Conservation (phyloP, 2,329 filamentous ascomycete genomes). For the Trichoderma atrobrunneum region DNA sequence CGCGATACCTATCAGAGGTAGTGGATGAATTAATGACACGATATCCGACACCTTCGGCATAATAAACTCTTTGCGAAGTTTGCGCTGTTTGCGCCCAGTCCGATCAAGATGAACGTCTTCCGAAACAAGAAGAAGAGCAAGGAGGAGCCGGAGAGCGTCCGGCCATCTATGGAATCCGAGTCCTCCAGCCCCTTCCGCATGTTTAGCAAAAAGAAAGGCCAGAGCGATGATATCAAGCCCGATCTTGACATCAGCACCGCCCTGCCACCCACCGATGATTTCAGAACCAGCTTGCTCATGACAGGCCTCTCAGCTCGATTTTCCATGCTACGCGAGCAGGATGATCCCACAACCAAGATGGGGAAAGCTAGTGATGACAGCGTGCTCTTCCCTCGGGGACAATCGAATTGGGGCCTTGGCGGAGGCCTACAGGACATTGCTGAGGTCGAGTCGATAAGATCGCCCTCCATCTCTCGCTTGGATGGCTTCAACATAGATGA, state of each 20-base stretch:
- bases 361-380: constrained; percentile 96
- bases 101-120: constrained; percentile 65
- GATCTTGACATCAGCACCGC: constrained; percentile 71
- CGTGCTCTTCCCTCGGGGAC: constrained; percentile 77
- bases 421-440: constrained; percentile 75
- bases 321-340: constrained; percentile 93
- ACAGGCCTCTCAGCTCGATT: constrained; percentile 91
- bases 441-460: constrained; percentile 79
- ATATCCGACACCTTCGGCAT: background rate
- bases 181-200: constrained; percentile 51
- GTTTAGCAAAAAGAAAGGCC: constrained; percentile 56
- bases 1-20: background rate
- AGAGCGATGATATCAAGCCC: constrained; percentile 56
- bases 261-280: constrained; percentile 81
- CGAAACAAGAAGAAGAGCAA: constrained; percentile 68
- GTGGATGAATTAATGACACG: constrained; percentile 1
- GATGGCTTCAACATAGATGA: constrained; percentile 72
- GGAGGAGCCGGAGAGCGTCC: constrained; percentile 41
- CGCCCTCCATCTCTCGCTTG: constrained; percentile 57
- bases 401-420: constrained; percentile 66
- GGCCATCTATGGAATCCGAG: constrained; percentile 55
- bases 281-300: constrained; percentile 94
- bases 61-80: background rate
- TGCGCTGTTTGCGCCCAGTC: background rate
- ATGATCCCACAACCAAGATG: constrained; percentile 82